Evolutionary conservation across 192 early-diverging fungal genomes (phyloP).

Genomic region (Mortierella hygrophila): DNA sequence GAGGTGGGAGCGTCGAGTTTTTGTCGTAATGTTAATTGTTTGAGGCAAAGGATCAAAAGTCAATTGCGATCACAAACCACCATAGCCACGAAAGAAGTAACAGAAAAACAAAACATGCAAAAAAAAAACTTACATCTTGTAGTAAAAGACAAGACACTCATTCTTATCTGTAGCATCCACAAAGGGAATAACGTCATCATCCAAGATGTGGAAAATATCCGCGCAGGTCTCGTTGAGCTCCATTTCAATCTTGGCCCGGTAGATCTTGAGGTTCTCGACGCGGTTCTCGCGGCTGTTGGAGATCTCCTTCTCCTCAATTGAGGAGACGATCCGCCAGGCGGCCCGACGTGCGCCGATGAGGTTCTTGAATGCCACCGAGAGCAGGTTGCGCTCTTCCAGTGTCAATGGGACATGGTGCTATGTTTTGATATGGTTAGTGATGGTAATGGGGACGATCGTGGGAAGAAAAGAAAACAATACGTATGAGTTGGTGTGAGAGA

Average conservation of each 20-base stretch:
- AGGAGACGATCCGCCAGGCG: constrained; percentile 97
- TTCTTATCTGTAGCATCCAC: constrained; percentile 76
- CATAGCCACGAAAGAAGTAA: constrained; percentile 62
- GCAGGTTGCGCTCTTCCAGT: constrained; percentile 97
- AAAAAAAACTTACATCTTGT: constrained; percentile 87
- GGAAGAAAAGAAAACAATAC: background rate
- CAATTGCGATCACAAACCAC: constrained; percentile 75
- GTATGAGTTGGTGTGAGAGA: background rate
- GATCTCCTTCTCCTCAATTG: constrained; percentile 97
- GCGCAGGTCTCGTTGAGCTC: constrained; percentile 94
- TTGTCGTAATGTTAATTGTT: constrained; percentile 66
- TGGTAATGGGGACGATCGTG: background rate
- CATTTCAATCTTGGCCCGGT: constrained; percentile 91
- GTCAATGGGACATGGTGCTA: constrained; percentile 87
- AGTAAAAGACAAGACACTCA: constrained; percentile 98
- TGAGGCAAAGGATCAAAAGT: constrained; percentile 70
- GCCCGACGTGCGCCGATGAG: constrained; percentile 97
- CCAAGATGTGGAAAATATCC: constrained; percentile 91
- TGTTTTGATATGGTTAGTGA: background rate
- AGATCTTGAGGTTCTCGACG: constrained; percentile 89
- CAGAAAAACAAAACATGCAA: constrained; percentile 72
- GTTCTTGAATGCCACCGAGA: constrained; percentile 99
- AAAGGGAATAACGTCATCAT: constrained; percentile 88
- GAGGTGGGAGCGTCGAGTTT: constrained; percentile 59
- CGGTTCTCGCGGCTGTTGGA: constrained; percentile 88